Base-by-base conservation (phyloP, 139 green algal species). In the Eudorina sp. region DNA sequence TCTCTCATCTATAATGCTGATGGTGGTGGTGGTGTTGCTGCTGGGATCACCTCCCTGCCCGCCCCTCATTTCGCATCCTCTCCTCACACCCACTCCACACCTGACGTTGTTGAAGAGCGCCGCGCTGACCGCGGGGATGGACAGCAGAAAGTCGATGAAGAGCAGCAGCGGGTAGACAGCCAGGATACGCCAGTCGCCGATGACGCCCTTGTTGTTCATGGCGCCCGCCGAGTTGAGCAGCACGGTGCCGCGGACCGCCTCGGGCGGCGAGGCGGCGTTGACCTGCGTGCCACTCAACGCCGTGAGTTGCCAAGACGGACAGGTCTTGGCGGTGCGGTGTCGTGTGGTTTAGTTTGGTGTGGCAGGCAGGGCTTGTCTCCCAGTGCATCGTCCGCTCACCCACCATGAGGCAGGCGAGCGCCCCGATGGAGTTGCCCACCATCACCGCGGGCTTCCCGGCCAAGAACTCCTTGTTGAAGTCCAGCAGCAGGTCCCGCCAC, bases 141-240 rank as follows among this genome's bases (percentile, higher is more conserved):
- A 92, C 4, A 99, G 95, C 86, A 99, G 88, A n/a, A 95, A 93
- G 92, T 99, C 97, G 34, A 99, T 96, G 34, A 98, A 83, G 29
- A 93, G 74, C 55, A 99, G 96, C 23, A 99, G 51, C 6, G 97
- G 97, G 76, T 95, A 92, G 0, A 93, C 91, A 3, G 96, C 70
- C 58, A 94, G 81, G 68, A 99, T 96, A 34, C 97, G 92, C 78
- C 55, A 58, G 78, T 85, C 55, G 40, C 48, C 78, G 38, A 84
- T 53, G 1, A 95, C 85, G 13, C 89, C 90, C 92, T 99, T 99
- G 91, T 98, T 98, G 92, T 99, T 99, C 96, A 99, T 97, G 41
- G 93, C 95, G 23, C 95, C 95, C 0, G 92, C 94, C 21, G 89
- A 97, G 90, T 99, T 99, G 9, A 99, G 79, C 40, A 99, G 92